Conservation (phyloP, 257 asterid species). For the Henckelia pumila region DNA sequence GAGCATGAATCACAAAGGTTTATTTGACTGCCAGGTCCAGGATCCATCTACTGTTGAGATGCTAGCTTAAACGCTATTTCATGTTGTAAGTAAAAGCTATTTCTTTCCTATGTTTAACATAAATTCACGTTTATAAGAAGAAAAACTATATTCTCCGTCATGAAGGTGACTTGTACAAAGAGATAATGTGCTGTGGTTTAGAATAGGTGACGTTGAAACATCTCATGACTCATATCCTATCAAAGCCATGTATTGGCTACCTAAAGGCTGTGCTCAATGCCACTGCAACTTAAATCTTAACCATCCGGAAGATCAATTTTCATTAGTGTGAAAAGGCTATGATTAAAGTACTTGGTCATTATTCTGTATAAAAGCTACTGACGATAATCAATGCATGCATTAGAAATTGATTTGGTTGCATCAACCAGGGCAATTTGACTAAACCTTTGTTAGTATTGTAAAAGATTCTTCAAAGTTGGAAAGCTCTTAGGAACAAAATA, state of each 20-base stretch:
- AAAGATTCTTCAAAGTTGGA: neutral
- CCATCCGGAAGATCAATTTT: neutral
- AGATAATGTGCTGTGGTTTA: too few species aligned
- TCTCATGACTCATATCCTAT: too few species aligned
- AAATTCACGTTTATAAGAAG: neutral
- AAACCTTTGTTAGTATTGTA: neutral
- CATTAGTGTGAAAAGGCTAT: neutral
- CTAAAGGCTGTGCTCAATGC: too few species aligned
- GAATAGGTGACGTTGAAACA: too few species aligned
- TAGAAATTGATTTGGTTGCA: neutral
- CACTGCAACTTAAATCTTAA: too few species aligned
- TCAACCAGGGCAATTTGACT: neutral
- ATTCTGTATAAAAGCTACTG: neutral
- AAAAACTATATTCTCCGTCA: too few species aligned
- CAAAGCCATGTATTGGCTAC: too few species aligned
- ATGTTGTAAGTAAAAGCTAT: slow-evolving; percentile 60
- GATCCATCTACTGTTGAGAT: slow-evolving; percentile 83
- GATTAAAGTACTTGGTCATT: neutral
- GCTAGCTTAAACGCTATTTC: slow-evolving; percentile 68
- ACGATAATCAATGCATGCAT: neutral
- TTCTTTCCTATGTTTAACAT: slow-evolving; percentile 9
- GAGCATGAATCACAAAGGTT: slow-evolving; percentile 61
- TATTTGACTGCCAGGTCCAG: slow-evolving; percentile 77
- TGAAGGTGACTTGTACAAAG: too few species aligned
- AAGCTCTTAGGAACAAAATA: neutral